Evolutionary conservation across 176 grass and related monocot species (phyloP), one percentile per base, ranked within the genome.

Genomic region (Luzula sylvatica): DNA sequence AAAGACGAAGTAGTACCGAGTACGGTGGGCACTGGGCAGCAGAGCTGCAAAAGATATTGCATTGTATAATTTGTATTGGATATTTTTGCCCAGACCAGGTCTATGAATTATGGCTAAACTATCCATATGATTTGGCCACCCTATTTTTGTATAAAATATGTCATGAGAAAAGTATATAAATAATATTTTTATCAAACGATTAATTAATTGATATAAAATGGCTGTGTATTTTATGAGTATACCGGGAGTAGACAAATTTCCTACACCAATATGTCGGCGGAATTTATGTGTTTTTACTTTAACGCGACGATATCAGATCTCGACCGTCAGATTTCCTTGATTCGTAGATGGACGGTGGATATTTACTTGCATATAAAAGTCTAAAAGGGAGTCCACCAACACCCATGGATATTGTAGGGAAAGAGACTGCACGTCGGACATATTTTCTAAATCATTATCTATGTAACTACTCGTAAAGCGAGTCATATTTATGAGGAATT

Each of bases 331-430:
- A 49, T 22, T 28, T 26, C 25, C 23, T 20, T 23, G 7, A 16
- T 12, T 28, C 5, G 22, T 23, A 44, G 25, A 19, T 64, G n/a
- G 29, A 64, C 59, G 59, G 59, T 28, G 1, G 12, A 48, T 28
- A 44, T 28, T 64, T 13, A 63, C 13, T 26, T 3, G 42, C 14
- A n/a, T n/a, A 13, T 35, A 24, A 32, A 32, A 32, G 29, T 32
- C 5, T 4, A 32, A 3, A 16, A 18, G 51, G 15, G 17, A 17
- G 66, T 35, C 41, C 67, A 13, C 6, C 16, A 11, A 17, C 59
- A 71, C 75, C 75, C 48, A 70, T 86, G 67, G 54, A 50, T 65
- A 14, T 44, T 0, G 42, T 19, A 78, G 70, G 8, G 65, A 28
- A 56, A 78, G 70, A 13, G 65, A 28, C 52, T 42, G 28, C 58